Evolutionary conservation across 495 filamentous ascomycete species (phyloP).

Genomic region (Astrothelium macrocarpum): DNA sequence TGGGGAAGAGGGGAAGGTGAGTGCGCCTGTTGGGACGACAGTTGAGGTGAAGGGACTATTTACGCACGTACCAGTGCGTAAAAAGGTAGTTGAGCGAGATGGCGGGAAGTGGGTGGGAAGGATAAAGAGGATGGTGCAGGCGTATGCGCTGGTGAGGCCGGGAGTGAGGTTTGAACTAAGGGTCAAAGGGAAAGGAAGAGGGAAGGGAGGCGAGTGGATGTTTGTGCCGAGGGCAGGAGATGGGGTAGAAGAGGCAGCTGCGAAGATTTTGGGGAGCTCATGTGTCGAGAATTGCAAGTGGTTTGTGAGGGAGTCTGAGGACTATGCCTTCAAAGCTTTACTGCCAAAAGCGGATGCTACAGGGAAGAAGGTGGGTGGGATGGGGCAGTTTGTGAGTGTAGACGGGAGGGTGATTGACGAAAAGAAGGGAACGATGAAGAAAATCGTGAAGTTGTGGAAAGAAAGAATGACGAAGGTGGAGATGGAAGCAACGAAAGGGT

Average conservation of each 20-base stretch:
- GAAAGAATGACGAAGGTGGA: conserved; percentile 20
- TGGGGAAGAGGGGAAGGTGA: conserved; percentile 32
- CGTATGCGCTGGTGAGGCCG: conserved; percentile 67
- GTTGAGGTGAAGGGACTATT: conserved; percentile 61
- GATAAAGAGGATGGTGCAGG: conserved; percentile 59
- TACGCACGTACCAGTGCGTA: conserved; percentile 61
- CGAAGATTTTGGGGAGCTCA: conserved; percentile 61
- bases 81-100: conserved; percentile 53
- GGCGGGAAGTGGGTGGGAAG: conserved; percentile 50
- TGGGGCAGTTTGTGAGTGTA: conserved; percentile 61
- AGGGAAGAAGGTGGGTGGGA: conserved; percentile 43
- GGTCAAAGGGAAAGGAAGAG: conserved; percentile 52
- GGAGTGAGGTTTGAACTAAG: conserved; percentile 55
- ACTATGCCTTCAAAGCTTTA: conserved; percentile 47
- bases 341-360: conserved; percentile 48
- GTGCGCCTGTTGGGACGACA: conserved; percentile 63
- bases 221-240: conserved; percentile 56
- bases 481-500: conserved; percentile 38
- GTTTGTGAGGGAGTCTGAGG: conserved; percentile 25
- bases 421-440: conserved; percentile 53
- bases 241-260: conserved; percentile 51
- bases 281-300: conserved; percentile 46
- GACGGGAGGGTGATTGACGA: conserved; percentile 68
- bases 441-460: conserved; percentile 54
- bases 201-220: conserved; percentile 52